A percentile compares a stretch with the other conserved stretches of the same genome.
Conservation (phyloP, 2,329 filamentous ascomycete genomes). For the Sporothrix brunneoviolacea region DNA sequence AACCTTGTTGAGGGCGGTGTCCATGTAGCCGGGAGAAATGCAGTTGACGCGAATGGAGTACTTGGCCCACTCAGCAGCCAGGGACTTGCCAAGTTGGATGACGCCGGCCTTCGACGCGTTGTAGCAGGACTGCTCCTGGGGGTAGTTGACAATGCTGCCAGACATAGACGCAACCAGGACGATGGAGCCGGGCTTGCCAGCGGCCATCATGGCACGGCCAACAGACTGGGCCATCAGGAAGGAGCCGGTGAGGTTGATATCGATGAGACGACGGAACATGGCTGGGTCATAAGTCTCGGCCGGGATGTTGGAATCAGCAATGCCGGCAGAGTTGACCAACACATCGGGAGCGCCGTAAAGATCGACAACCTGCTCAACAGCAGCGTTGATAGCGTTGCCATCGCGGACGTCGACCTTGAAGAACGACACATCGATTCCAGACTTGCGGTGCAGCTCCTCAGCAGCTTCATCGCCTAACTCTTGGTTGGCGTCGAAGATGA, state of each 20-base stretch:
- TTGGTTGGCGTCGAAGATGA: slow-evolving; percentile 72
- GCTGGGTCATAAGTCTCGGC: slow-evolving; percentile 69
- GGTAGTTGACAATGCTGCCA: slow-evolving; percentile 78
- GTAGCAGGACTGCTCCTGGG: slow-evolving; percentile 77
- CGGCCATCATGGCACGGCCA: slow-evolving; percentile 66
- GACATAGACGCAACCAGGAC: slow-evolving; percentile 76
- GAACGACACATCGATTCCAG: slow-evolving; percentile 67
- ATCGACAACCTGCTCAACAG: slow-evolving; percentile 58
- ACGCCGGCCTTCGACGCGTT: slow-evolving; percentile 79
- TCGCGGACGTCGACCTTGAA: slow-evolving; percentile 75
- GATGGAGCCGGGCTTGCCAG: slow-evolving; percentile 63
- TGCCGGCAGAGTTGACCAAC: slow-evolving; percentile 73
- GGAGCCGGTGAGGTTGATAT: slow-evolving; percentile 75
- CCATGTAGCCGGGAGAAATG: slow-evolving; percentile 82
- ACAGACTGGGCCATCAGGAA: slow-evolving; percentile 73
- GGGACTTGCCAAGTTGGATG: slow-evolving; percentile 69
- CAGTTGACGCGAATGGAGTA: slow-evolving; percentile 76
- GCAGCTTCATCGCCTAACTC: slow-evolving; percentile 65
- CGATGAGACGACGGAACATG: slow-evolving; percentile 72
- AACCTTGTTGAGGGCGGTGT: slow-evolving; percentile 73
- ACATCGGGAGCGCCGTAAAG: slow-evolving; percentile 65
- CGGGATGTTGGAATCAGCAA: slow-evolving; percentile 78
- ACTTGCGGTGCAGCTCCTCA: slow-evolving; percentile 62
- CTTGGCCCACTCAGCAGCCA: slow-evolving; percentile 80
- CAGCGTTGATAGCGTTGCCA: slow-evolving; percentile 60